Evolutionary conservation across 106 monocot genomes (phyloP).

Genomic region (Iris macrosiphon): DNA sequence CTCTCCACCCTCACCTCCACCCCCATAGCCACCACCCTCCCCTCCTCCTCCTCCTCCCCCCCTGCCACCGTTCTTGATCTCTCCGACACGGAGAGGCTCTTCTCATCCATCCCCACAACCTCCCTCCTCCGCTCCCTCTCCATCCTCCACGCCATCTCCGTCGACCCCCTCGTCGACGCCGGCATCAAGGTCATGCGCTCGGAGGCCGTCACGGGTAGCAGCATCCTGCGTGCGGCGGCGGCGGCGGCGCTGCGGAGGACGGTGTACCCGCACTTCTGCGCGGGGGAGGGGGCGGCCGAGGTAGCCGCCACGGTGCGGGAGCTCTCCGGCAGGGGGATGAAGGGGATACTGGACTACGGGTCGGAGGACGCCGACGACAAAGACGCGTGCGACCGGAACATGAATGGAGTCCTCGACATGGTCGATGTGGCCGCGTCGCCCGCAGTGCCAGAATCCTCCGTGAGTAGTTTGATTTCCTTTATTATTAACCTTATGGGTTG

Average conservation of each 20-base stretch:
- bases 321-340: slow-evolving; percentile 53
- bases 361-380: slow-evolving; percentile 73
- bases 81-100: slow-evolving; percentile 41
- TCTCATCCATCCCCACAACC: slow-evolving; percentile 33
- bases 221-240: slow-evolving; percentile 4
- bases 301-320: slow-evolving; percentile 39
- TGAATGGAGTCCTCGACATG: slow-evolving; percentile 47
- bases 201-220: slow-evolving; percentile 15
- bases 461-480: slow-evolving; percentile 18
- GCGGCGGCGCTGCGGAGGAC: slow-evolving; percentile 40
- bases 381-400: slow-evolving; percentile 52
- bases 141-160: slow-evolving; percentile 33
- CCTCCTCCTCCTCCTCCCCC: background rate
- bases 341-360: slow-evolving; percentile 79
- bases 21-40: background rate
- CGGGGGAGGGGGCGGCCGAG: slow-evolving; percentile 53
- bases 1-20: slow-evolving; percentile 1
- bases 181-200: slow-evolving; percentile 52
- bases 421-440: slow-evolving; percentile 47
- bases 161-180: slow-evolving; percentile 51
- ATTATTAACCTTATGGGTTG: too few species aligned
- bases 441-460: slow-evolving; percentile 51
- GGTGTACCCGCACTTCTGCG: slow-evolving; percentile 78
- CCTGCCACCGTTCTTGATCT: slow-evolving; percentile 23
- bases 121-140: slow-evolving; percentile 34